Base-by-base conservation (phyloP, 148 eudicot genomes). In the Selenicereus undatus region DNA sequence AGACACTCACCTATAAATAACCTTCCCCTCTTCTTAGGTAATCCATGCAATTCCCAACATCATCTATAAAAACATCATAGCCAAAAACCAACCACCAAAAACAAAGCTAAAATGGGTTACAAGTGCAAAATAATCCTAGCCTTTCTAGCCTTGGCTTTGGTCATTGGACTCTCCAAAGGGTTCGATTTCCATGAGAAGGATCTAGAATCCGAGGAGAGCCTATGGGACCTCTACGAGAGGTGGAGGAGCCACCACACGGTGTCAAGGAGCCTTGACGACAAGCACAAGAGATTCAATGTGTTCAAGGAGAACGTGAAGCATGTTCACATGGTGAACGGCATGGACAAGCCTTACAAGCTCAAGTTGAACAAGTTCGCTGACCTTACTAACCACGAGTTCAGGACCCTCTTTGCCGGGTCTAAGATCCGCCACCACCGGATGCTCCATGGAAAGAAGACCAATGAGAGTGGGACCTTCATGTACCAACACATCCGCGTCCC, bases 221-320 rank as follows among this genome's bases (percentile, higher is more conserved):
- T 95, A 29, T 93, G 97, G 98, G 89, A 86, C 22, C 50, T 95
- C 78, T 95, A 95, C 81, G 94, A 95, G 90, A 87, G 98, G 84
- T 95, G 98, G 98, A 88, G 98, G 88, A 91, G 88, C 86, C 92
- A 93, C 85, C 98, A 95, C 87, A 92, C 94, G 13, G 90, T 92
- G 79, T 91, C 98, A 0, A 85, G 88, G 78, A 88, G 89, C 84
- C 87, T 91, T 18, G 87, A 88, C 18, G 98, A 93, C 79, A 95
- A 93, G 82, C 91, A 89, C 69, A 91, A 58, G 76, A 81, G 97
- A 76, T 95, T 87, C 85, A 95, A 95, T 68, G 98, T 95, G 84
- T 95, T 95, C 81, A 93, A 93, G 78, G 88, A 90, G 36, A 95
- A 95, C 80, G 97, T 89, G 22, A 88, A 73, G 51, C 86, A 91